Base-by-base conservation (phyloP, 1,139 yeast species). In the Taiozyma sp. region DNA sequence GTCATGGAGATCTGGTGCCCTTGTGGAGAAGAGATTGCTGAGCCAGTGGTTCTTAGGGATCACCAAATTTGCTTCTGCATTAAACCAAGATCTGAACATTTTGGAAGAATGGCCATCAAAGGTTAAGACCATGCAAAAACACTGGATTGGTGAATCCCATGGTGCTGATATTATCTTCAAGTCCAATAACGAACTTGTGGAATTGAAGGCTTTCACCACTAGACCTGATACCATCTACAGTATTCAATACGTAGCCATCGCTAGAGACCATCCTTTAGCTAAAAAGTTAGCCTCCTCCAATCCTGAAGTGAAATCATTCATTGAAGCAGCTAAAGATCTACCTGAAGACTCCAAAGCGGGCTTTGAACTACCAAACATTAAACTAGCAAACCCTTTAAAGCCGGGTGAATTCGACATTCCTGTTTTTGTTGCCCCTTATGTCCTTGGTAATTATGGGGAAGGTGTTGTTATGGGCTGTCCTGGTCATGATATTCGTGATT, bases 381-480 rank as follows among this genome's bases (percentile, higher is more conserved):
- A 62, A 44, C 90, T 79, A 0, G 62, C 76, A 0, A 76, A 88
- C 55, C 99, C 98, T 1, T 66, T 91, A 2, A 64, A 65, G 2
- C 47, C 53, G 19, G 55, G 56, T 1, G 53, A 54, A 0, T 58
- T 54, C 30, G 71, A 76, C 47, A 57, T 91, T 7, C 97, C 97
- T 0, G 81, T 93, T 0, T 93, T 80, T 70, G 91, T 78, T 2
- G 97, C 98, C 0, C 96, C 97, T 0, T 93, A 90, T 67, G 98
- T 93, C 1, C 67, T 91, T 40, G 82, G 87, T 6, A 72, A 78
- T 6, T 91, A 91, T 63, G 98, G 97, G 0, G 80, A 80, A 55
- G 96, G 96, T 44, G 96, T 97, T 1, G 98, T 93, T 0, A 91
- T 93, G 98, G 99, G 99, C 1, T 88, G 95, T 61, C 99, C 99